Evolutionary conservation across 768 basidiomycete genomes (phyloP).

Genomic region (Phylloporus scabripes): DNA sequence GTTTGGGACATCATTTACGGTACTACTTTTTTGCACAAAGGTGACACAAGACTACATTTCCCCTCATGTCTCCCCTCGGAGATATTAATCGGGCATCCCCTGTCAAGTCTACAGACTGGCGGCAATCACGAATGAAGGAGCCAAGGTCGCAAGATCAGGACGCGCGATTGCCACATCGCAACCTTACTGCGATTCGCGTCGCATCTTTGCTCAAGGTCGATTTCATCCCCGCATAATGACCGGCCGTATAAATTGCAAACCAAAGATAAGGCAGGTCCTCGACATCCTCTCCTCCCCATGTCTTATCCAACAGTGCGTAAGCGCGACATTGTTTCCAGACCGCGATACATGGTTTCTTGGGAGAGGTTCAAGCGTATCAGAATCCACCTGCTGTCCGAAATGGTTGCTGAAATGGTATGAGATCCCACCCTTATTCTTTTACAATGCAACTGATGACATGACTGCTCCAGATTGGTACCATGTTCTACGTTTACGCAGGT

Average conservation of each 20-base stretch:
- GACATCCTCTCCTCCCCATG: slow-evolving; percentile 10
- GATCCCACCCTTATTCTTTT: background rate
- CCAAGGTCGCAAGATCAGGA: too few relatives aligned
- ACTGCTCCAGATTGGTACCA: slow-evolving; percentile 47
- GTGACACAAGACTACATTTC: background rate
- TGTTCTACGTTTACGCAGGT: slow-evolving; percentile 56
- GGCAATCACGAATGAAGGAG: background rate
- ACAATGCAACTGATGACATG: slow-evolving; percentile 4
- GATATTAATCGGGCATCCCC: background rate
- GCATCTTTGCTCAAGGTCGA: background rate
- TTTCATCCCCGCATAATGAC: background rate
- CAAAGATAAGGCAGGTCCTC: background rate
- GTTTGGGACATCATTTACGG: background rate
- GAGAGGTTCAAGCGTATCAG: slow-evolving; percentile 43
- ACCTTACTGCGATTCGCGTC: slow-evolving; percentile 2
- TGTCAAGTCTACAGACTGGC: background rate
- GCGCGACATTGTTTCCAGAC: slow-evolving; percentile 38
- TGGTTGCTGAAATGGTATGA: slow-evolving; percentile 55
- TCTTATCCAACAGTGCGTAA: slow-evolving; percentile 31
- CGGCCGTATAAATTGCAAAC: slow-evolving; percentile 7
- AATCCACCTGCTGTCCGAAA: slow-evolving; percentile 51
- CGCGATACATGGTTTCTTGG: slow-evolving; percentile 41
- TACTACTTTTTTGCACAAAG: background rate
- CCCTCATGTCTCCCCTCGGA: slow-evolving; percentile 2
- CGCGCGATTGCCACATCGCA: background rate